A percentile compares a stretch with the other conserved stretches of the same genome.
Conservation (phyloP, 2,329 filamentous ascomycete species). For the Nothophaeocryptopus gaeumannii region DNA sequence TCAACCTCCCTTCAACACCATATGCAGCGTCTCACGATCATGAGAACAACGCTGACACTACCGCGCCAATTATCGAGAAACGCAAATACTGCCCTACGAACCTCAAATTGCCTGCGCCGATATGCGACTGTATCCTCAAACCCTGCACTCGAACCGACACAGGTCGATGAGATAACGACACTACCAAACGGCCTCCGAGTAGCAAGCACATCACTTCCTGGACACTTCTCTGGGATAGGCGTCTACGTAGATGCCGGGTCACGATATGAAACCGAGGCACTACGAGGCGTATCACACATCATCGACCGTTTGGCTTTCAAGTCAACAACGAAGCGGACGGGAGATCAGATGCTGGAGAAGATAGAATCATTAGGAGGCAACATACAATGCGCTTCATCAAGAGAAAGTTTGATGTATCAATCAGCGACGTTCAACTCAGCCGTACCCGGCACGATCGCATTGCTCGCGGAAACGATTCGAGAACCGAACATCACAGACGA, state of each 20-base stretch:
- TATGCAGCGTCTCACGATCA: constrained; percentile 9
- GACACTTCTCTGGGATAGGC: constrained; percentile 90
- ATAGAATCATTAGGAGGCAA: constrained; percentile 90
- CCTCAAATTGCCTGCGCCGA: constrained; percentile 13
- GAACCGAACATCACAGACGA: constrained; percentile 79
- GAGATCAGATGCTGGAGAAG: constrained; percentile 82
- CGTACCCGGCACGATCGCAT: constrained; percentile 74
- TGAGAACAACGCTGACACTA: constrained; percentile 32
- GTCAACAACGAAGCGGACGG: constrained; percentile 66
- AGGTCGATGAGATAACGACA: constrained; percentile 83
- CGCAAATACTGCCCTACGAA: constrained; percentile 17
- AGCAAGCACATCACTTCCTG: constrained; percentile 89
- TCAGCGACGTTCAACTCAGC: constrained; percentile 94
- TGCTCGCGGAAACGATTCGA: constrained; percentile 91
- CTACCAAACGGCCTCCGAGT: constrained; percentile 91
- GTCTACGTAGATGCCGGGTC: constrained; percentile 96
- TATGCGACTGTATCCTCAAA: constrained; percentile 30
- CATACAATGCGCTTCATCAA: constrained; percentile 91
- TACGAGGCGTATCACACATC: constrained; percentile 91
- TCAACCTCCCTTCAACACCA: too few species aligned
- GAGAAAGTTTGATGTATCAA: constrained; percentile 98
- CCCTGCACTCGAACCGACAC: constrained; percentile 67
- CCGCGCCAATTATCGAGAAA: constrained; percentile 28
- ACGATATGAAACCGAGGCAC: constrained; percentile 79
- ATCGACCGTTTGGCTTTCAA: constrained; percentile 96